Conservation (phyloP, 306 rosid species). For the Amphicarpaea edgeworthii region DNA sequence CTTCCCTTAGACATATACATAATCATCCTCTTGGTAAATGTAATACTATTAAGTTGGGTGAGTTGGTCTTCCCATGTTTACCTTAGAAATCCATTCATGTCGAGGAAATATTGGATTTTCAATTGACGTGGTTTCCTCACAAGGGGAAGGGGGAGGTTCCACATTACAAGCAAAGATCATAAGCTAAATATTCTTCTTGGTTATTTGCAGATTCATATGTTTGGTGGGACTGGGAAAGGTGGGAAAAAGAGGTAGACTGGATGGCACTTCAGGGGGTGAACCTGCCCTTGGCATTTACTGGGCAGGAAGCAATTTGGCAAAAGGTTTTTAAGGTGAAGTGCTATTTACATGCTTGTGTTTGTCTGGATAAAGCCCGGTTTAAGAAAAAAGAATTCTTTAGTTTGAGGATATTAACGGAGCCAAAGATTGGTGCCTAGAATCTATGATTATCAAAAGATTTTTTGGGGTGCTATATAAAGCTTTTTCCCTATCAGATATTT, state of each 20-base stretch:
- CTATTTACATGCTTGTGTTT: conserved; percentile 26
- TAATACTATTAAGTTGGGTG: conserved; percentile 1
- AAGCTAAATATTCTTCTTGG: conserved; percentile 33
- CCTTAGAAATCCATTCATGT: conserved; percentile 14
- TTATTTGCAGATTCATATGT: conserved; percentile 82
- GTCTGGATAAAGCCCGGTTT: background rate
- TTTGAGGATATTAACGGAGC: conserved; percentile 27
- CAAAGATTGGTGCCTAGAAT: conserved; percentile 14
- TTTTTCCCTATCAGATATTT: background rate
- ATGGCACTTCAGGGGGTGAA: conserved; percentile 98
- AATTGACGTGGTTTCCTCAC: conserved; percentile 17
- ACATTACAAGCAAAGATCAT: conserved; percentile 11
- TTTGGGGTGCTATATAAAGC: background rate
- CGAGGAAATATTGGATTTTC: conserved; percentile 24
- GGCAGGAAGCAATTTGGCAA: conserved; percentile 97
- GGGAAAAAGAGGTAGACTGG: conserved; percentile 99
- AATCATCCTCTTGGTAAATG: conserved; percentile 21
- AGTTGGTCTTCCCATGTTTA: conserved; percentile 16
- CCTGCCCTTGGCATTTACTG: conserved; percentile 93
- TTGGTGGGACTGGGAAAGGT: conserved; percentile 99
- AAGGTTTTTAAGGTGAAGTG: conserved; percentile 76
- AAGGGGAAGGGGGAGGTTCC: background rate
- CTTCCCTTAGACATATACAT: background rate
- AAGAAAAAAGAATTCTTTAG: conserved; percentile 16
- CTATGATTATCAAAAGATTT: conserved; percentile 8